Conservation (phyloP, 2,329 filamentous ascomycete species). For the Sarocladium brachiariae region DNA sequence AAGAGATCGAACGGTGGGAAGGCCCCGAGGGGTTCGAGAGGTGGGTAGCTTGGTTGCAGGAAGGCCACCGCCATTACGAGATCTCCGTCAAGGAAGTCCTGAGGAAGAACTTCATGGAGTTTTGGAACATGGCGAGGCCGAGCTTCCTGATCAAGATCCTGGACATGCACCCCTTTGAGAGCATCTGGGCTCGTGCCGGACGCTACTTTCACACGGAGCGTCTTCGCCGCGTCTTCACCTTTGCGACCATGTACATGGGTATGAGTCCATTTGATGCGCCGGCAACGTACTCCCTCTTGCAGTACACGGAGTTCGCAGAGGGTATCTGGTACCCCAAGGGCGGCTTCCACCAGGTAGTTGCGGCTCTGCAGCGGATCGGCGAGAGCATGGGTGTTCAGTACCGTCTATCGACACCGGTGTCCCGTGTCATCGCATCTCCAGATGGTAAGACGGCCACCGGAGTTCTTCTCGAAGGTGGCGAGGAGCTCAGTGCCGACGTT, state of each 20-base stretch:
- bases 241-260: constrained; percentile 77
- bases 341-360: constrained; percentile 61
- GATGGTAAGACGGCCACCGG: constrained; percentile 50
- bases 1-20: constrained; percentile 65
- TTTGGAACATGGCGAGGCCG: constrained; percentile 50
- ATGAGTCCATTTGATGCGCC: constrained; percentile 74
- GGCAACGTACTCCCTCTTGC: constrained; percentile 64
- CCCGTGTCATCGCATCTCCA: constrained; percentile 43
- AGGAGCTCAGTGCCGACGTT: constrained; percentile 54
- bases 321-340: constrained; percentile 71
- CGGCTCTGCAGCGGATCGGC: constrained; percentile 57
- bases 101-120: constrained; percentile 57
- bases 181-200: constrained; percentile 57
- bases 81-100: constrained; percentile 59
- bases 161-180: constrained; percentile 62
- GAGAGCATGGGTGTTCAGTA: constrained; percentile 56
- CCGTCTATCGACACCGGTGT: constrained; percentile 51
- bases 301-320: constrained; percentile 69
- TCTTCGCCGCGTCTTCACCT: constrained; percentile 64
- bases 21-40: constrained; percentile 63
- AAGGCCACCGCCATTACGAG: constrained; percentile 65
- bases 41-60: constrained; percentile 60
- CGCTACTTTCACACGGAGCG: constrained; percentile 66
- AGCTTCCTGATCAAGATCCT: constrained; percentile 53
- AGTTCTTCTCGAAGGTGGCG: constrained; percentile 51